Base-by-base conservation (phyloP, 805 yeast genomes). In the Myxozyma nipponensis region DNA sequence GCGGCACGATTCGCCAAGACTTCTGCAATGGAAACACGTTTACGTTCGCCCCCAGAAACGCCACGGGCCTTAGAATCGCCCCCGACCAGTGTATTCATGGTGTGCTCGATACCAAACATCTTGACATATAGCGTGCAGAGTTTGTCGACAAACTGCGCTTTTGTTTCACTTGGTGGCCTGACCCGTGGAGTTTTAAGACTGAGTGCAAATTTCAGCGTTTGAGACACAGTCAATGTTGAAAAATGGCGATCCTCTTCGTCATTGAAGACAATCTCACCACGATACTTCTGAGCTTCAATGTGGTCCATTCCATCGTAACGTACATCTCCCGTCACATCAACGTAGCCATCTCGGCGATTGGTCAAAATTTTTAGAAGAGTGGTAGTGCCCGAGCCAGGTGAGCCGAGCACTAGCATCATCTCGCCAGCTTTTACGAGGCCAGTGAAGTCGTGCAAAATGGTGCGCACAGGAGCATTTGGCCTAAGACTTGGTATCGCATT, bases 21-120 rank as follows among this genome's bases (percentile, higher is more conserved):
- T 66, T 82, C 86, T 2, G 83, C 86, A 59, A 82, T 76, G 3
- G 85, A 79, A 22, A 81, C 85, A 70, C 86, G 78, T 68, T 82
- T 82, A 60, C 86, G 70, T 69, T 82, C 84, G 68, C 86, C 86
- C 62, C 86, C 86, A 32, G 85, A 80, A 41, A 82, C 79, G 66
- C 86, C 86, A 66, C 85, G 73, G 17, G 82, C 79, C 49, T 76
- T 77, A 3, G 54, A 38, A 64, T 82, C 86, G 58, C 78, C 76
- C 63, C 86, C 86, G 46, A 82, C 86, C 44, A 79, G 72, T 19
- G 87, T 82, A 55, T 78, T 72, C 54, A 76, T 73, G 10, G 83
- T 79, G 64, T 82, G 84, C 37, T 47, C 56, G 36, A 57, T 57
- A 46, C 78, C 78, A 58, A 74, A 77, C 37, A 78, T 75, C 80